phyloP scores from a whole-genome alignment of 2,329 filamentous ascomycete species.

The Paecilomyces variotii region DNA sequence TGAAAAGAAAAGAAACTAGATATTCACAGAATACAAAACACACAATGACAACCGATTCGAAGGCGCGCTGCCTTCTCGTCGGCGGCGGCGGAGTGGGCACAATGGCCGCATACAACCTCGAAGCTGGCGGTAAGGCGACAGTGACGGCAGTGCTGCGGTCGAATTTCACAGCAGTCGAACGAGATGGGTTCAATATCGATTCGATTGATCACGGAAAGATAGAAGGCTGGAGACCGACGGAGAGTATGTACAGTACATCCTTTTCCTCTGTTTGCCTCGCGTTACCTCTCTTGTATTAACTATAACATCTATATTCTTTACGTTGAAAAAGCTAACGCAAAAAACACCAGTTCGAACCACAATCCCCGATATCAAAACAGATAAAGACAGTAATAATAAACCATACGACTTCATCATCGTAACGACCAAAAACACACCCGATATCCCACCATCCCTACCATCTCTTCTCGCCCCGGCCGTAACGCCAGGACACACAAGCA shows the following conservation, averaged over 20 bases:
- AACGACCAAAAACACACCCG: constrained; percentile 54
- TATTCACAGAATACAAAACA: not conserved
- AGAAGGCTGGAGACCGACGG: constrained; percentile 42
- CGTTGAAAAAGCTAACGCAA: constrained; percentile 1
- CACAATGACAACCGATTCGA: not conserved
- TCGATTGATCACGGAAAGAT: constrained; percentile 49
- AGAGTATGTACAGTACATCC: constrained; percentile 8
- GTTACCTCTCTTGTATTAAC: not conserved
- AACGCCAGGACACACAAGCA: constrained; percentile 42
- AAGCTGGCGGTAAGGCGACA: constrained; percentile 42
- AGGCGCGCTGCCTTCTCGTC: constrained; percentile 35
- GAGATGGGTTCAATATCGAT: constrained; percentile 46
- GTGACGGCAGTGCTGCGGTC: constrained; percentile 51
- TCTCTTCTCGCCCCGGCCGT: constrained; percentile 47
- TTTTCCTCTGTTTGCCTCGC: not conserved
- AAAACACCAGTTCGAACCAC: constrained; percentile 36
- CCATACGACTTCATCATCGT: constrained; percentile 51
- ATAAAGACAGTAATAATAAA: not conserved
- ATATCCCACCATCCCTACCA: constrained; percentile 41
- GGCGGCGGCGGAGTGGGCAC: constrained; percentile 51
- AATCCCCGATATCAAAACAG: constrained; percentile 37
- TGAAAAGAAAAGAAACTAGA: not conserved
- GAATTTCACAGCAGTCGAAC: constrained; percentile 43
- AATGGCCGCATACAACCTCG: constrained; percentile 48
- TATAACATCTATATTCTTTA: too few species aligned